Evolutionary conservation across 352 stramenopile genomes (phyloP), one percentile per base, ranked within the genome.

Genomic region (Phytophthora sp.): DNA sequence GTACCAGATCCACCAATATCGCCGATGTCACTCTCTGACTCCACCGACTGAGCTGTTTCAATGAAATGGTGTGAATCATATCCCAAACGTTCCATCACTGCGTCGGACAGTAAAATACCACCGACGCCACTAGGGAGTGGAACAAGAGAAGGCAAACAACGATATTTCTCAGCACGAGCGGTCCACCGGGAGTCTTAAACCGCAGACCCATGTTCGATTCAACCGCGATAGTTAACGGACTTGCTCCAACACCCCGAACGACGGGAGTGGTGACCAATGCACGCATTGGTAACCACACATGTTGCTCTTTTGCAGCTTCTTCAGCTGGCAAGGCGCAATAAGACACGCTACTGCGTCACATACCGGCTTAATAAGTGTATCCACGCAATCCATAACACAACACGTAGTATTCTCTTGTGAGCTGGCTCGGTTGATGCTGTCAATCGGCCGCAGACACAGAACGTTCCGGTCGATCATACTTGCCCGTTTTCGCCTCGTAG

Each of bases 361-460:
- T 4, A 45, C 49, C 0, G 30, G 49, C 13, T 56, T 56, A 15
- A 31, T 45, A 4, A 18, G 23, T 2, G 49, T 56, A 2, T 45
- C 49, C n/a, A 56, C 49, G 12, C 30, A 44, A 18, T 41, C 49
- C 49, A 56, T 45, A 2, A 56, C 49, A 31, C 49, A 20, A 23
- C 49, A 56, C 1, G 30, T 2, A 56, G 15, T 1, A 15, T 56
- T n/a, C 30, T 24, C 30, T 38, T 53, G 23, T 4, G 4, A 4
- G 30, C 20, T 29, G n/a, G 18, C 18, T 36, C 44, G 8, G 44
- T 2, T 18, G 23, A 23, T 4, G 44, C 8, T 2, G 31, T 23
- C 15, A 23, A 2, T 26, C 1, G 15, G 49, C 8, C 2, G 13
- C n/a, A n/a, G 30, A 9, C 13, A 21, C 31, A 15, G 30, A 30